Evolutionary conservation across 2,329 filamentous ascomycete species (phyloP), one percentile per base, ranked within the genome.

Genomic region (Diatrype stigma): DNA sequence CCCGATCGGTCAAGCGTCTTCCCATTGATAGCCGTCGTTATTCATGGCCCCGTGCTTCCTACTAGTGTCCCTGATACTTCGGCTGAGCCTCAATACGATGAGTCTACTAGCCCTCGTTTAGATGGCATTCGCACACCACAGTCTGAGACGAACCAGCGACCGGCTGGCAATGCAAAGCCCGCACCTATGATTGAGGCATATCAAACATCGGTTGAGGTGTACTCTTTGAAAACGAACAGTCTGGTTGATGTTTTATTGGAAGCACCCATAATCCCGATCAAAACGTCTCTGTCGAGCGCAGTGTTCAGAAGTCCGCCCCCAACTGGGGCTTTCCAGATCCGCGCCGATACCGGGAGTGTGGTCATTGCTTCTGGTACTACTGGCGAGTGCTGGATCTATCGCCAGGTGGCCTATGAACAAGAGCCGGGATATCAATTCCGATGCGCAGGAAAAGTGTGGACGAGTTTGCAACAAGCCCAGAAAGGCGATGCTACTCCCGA

Each of bases 371-470:
- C 91, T 46, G 91, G 90, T 2, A 72, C 79, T 21, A 96, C 90
- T 46, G 93, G 93, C 12, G 93, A 97, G 70, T 85, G 93, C 44
- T 96, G 88, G 78, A 74, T 96, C 7, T 97, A 80, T 60, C 73
- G 77, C 8, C 80, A 84, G 55, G 66, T 74, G 8, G 59, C 70
- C 10, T 64, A 70, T 49, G 63, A 68, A 1, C 69, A 71, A 45
- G 78, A 79, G 21, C 63, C 68, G 1, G 70, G 71, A 21, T 57
- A 72, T 42, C 64, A 68, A 16, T 86, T 79, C 66, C 74, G 70
- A 35, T 96, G 91, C 61, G 76, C 94, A 50, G 92, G 87, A 19
- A 99, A 99, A 71, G 73, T 95, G 17, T 99, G 94, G 94, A 96
- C 94, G 1, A 86, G 85, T 42, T 75, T 96, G 26, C 89, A 94